Evolutionary conservation across 257 asterid species (phyloP).

Genomic region (Jacaranda mimosifolia): DNA sequence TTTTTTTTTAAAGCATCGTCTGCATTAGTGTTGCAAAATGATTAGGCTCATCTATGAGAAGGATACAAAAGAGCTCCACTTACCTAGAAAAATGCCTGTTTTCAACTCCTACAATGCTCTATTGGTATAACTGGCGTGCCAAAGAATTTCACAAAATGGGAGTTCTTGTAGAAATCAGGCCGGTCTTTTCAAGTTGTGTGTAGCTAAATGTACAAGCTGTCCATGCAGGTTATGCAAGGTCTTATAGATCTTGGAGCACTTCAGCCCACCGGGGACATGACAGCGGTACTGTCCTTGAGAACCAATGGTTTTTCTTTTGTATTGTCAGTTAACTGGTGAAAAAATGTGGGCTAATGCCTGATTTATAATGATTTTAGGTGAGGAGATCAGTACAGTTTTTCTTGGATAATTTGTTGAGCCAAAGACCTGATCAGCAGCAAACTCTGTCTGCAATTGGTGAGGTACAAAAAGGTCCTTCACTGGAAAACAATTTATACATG

Average conservation of each 20-base stretch:
- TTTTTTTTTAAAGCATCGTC: background rate
- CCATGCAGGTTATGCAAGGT: constrained; percentile 79
- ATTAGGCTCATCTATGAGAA: no score
- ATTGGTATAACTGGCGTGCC: no score
- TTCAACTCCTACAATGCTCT: no score
- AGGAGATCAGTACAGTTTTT: constrained; percentile 94
- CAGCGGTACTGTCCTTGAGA: constrained; percentile 61
- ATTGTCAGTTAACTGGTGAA: background rate
- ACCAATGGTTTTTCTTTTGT: constrained; percentile 13
- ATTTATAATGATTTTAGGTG: constrained; percentile 51
- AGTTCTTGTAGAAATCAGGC: background rate
- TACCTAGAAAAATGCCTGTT: no score
- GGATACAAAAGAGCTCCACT: no score
- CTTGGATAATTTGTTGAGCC: constrained; percentile 90
- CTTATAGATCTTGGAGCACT: constrained; percentile 96
- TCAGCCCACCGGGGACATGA: constrained; percentile 96
- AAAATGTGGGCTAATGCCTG: background rate
- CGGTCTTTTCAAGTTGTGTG: background rate
- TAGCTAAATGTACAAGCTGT: constrained; percentile 22
- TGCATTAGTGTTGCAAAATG: no score
- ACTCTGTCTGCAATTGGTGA: constrained; percentile 97
- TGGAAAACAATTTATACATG: background rate
- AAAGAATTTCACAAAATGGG: no score
- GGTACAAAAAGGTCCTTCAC: constrained; percentile 50
- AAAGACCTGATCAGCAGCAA: constrained; percentile 90